phyloP scores from a whole-genome alignment of 192 early-diverging fungal species.

The Cetraspora pellucida region DNA sequence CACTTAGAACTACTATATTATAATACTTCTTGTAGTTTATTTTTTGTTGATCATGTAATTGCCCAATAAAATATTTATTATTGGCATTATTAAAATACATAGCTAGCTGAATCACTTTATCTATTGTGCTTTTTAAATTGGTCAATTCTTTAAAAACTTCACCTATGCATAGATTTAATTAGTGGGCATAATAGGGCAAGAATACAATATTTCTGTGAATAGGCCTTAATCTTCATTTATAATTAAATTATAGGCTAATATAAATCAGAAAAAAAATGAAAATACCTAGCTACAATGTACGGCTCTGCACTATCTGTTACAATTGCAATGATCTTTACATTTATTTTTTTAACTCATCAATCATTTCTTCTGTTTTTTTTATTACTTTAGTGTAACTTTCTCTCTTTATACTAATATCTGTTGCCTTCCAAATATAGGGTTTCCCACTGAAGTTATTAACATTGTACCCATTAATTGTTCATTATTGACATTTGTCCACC shows the following conservation, averaged over 20 bases:
- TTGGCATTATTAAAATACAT: neutral
- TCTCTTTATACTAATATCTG: neutral
- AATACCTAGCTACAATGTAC: neutral
- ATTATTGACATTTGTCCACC: neutral
- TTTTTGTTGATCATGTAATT: conserved; percentile 1
- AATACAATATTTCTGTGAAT: neutral
- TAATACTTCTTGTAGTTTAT: neutral
- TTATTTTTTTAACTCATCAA: neutral
- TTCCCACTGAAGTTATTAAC: neutral
- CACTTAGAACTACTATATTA: neutral
- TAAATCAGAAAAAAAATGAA: neutral
- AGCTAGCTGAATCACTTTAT: neutral
- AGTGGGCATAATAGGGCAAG: neutral
- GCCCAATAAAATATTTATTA: neutral
- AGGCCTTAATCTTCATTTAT: neutral
- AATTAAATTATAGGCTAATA: neutral
- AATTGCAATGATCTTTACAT: neutral
- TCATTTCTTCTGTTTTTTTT: neutral
- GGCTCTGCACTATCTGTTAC: neutral
- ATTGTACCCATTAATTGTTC: neutral
- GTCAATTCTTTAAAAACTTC: neutral
- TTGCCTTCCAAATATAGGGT: neutral
- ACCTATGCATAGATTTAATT: neutral
- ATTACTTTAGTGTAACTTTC: neutral
- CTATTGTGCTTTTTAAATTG: neutral